Percentiles rank a stretch among this genome's conserved stretches.
phyloP scores from a whole-genome alignment of 352 stramenopile species.

The Phytopythium sindhum region DNA sequence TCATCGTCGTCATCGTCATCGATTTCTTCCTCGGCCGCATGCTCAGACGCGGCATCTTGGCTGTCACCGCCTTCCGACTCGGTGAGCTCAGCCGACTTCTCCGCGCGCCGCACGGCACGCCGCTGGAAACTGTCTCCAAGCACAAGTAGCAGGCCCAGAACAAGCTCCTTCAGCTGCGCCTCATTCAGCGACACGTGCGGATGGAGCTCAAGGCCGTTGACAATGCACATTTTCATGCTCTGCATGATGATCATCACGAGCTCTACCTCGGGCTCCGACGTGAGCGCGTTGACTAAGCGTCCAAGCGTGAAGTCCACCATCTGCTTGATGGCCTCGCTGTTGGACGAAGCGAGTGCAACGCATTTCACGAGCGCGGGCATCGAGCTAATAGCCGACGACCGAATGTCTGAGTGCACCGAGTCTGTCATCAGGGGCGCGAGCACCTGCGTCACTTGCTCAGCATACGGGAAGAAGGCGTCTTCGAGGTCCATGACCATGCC shows the following conservation, averaged over 20 bases:
- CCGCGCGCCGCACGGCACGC: slow-evolving; percentile 49
- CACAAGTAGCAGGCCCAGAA: slow-evolving; percentile 70
- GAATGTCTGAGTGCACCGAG: slow-evolving; percentile 83
- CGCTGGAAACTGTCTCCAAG: slow-evolving; percentile 81
- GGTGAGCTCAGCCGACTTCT: slow-evolving; percentile 16
- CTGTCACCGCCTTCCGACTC: slow-evolving; percentile 28
- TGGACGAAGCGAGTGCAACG: slow-evolving; percentile 49
- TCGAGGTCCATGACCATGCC: slow-evolving; percentile 77
- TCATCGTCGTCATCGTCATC: slow-evolving; percentile 46
- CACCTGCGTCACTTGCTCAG: slow-evolving; percentile 81
- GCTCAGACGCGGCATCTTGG: slow-evolving; percentile 21
- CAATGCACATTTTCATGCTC: slow-evolving; percentile 74
- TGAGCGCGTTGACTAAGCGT: slow-evolving; percentile 70
- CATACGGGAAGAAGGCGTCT: slow-evolving; percentile 84
- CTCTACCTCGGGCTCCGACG: slow-evolving; percentile 80
- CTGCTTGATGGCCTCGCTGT: slow-evolving; percentile 66
- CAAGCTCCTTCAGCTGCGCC: slow-evolving; percentile 65
- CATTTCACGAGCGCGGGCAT: slow-evolving; percentile 79
- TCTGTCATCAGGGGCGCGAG: slow-evolving; percentile 79
- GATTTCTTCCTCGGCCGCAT: slow-evolving; percentile 13
- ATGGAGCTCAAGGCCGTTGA: slow-evolving; percentile 39
- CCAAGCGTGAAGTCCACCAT: slow-evolving; percentile 84
- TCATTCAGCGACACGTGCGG: slow-evolving; percentile 58
- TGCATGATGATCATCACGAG: slow-evolving; percentile 85
- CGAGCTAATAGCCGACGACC: slow-evolving; percentile 68